A percentile compares a stretch with the other conserved stretches of the same genome.
Conservation (phyloP, 768 basidiomycete species). For the Coprinopsis marcescibilis region DNA sequence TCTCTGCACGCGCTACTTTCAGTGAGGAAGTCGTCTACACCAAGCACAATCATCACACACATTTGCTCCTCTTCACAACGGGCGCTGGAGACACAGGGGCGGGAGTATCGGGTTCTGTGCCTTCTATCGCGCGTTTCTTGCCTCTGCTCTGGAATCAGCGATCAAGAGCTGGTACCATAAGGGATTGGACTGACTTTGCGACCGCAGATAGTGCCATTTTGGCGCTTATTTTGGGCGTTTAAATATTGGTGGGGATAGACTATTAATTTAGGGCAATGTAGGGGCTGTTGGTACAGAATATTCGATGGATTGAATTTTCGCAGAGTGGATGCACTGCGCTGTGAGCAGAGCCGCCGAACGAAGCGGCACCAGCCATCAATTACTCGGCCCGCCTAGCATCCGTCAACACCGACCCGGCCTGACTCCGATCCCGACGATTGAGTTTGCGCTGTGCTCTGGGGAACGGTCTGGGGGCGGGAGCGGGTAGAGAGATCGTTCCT, state of each 20-base stretch:
- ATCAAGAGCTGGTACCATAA: neutral
- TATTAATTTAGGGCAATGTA: neutral
- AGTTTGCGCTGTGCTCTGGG: too few species aligned
- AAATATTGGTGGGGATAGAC: neutral
- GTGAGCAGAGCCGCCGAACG: too few species aligned
- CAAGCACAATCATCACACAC: neutral
- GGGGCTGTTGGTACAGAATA: too few species aligned
- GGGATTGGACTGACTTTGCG: conserved; percentile 8
- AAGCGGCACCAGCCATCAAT: too few species aligned
- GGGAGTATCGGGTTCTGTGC: neutral
- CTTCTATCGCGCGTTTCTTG: conserved; percentile 8
- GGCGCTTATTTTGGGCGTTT: neutral
- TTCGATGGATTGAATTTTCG: too few species aligned
- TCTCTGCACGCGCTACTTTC: conserved; percentile 60
- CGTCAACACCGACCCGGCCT: too few species aligned
- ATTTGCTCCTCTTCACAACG: conserved; percentile 6
- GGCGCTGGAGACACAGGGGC: neutral
- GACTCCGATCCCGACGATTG: too few species aligned
- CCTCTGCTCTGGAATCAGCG: conserved; percentile 1
- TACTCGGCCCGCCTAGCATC: too few species aligned
- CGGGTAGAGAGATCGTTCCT: too few species aligned
- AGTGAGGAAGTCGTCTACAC: neutral
- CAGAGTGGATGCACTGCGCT: too few species aligned
- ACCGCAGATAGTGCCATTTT: conserved; percentile 7
- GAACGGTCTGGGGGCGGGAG: too few species aligned